phyloP scores from a whole-genome alignment of 352 stramenopile genomes.

The Globisporangium radiosum region DNA sequence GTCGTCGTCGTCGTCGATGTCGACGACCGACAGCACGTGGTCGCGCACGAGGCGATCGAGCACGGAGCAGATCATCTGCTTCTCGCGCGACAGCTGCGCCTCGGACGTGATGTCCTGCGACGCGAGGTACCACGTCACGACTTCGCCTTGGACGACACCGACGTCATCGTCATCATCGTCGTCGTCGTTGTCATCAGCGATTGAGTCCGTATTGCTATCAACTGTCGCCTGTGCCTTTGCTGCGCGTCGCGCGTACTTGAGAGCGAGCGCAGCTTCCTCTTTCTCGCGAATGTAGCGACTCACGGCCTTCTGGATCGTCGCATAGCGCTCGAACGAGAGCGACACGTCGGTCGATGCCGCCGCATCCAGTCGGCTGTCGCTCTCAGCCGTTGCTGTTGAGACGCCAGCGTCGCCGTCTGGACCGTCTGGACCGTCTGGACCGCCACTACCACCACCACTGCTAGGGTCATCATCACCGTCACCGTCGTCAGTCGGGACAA shows the following conservation, averaged over 20 bases:
- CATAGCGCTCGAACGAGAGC: constrained; percentile 78
- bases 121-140: constrained; percentile 82
- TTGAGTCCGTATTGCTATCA: constrained; percentile 1
- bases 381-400: not conserved
- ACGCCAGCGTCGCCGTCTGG: not conserved
- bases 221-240: constrained; percentile 17
- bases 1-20: constrained; percentile 53
- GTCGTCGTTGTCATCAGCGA: constrained; percentile 19
- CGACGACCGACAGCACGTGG: constrained; percentile 68
- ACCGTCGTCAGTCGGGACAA: constrained; percentile 17
- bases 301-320: constrained; percentile 75
- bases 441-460: not conserved
- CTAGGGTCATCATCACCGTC: constrained; percentile 30
- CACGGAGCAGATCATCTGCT: constrained; percentile 77
- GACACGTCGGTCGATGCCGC: constrained; percentile 24
- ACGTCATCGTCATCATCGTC: constrained; percentile 49
- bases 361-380: not conserved
- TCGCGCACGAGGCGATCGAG: constrained; percentile 78
- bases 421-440: no score
- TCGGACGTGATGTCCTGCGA: constrained; percentile 84
- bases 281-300: constrained; percentile 75
- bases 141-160: constrained; percentile 65
- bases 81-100: constrained; percentile 65
- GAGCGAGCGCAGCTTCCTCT: constrained; percentile 51
- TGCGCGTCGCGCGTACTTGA: constrained; percentile 35